These are phyloP conservation scores for Berberis vulgaris DNA, from an alignment of 164 flowering plant genomes.

Conservation along the genomic window DNA sequence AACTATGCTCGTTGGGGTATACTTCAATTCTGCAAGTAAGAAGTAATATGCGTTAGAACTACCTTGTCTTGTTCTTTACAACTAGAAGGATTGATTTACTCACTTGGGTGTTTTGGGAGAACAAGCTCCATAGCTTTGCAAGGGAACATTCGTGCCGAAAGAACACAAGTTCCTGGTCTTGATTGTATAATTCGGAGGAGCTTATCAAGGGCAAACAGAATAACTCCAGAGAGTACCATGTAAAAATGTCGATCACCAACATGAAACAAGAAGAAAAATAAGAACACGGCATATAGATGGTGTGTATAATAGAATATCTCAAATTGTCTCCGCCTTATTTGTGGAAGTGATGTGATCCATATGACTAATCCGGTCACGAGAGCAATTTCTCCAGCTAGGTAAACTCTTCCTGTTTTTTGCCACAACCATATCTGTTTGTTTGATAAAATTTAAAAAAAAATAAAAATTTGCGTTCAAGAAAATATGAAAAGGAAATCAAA, in stretches of 20 bases:
- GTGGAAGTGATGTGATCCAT: constrained; percentile 80
- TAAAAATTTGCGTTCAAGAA: no score
- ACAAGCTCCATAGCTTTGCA: constrained; percentile 59
- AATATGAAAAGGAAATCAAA: background rate
- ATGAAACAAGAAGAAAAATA: constrained; percentile 71
- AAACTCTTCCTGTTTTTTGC: constrained; percentile 74
- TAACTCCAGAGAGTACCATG: constrained; percentile 56
- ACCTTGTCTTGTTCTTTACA: no score
- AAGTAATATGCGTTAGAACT: no score
- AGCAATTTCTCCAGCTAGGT: constrained; percentile 75
- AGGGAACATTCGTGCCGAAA: constrained; percentile 61
- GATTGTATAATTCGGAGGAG: constrained; percentile 64
- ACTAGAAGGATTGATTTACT: constrained; percentile 1
- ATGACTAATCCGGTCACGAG: constrained; percentile 54
- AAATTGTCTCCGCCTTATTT: constrained; percentile 57
- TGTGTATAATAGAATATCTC: constrained; percentile 77
- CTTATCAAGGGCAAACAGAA: constrained; percentile 78
- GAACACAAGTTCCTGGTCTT: constrained; percentile 43
- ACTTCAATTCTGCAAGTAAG: constrained; percentile 3
- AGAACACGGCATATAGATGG: constrained; percentile 41
- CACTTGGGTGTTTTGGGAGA: constrained; percentile 67
- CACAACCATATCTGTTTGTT: constrained; percentile 52
- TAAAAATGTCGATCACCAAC: constrained; percentile 84
- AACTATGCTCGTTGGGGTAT: constrained; percentile 59
- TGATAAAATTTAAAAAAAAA: no score